phyloP scores from a whole-genome alignment of 805 yeast genomes.

The Saccharomyces paradoxus region DNA sequence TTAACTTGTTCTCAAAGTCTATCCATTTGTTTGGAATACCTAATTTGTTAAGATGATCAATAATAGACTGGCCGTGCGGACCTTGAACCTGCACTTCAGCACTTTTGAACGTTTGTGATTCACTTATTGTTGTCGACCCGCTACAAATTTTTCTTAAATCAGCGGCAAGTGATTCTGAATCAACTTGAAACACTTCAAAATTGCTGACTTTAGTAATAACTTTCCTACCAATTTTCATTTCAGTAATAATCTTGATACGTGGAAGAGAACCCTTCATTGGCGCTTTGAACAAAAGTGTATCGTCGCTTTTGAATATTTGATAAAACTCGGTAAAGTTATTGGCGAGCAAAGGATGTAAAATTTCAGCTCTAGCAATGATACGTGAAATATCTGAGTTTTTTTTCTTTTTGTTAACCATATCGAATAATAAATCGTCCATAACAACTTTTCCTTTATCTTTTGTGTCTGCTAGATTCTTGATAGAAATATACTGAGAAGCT shows the following conservation, averaged over 20 bases:
- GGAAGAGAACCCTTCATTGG: conserved; percentile 64
- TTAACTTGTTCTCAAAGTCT: conserved; percentile 52
- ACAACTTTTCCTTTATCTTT: conserved; percentile 46
- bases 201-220: conserved; percentile 65
- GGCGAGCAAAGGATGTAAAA: conserved; percentile 36
- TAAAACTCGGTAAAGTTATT: conserved; percentile 44
- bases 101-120: conserved; percentile 39
- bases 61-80: conserved; percentile 60
- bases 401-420: conserved; percentile 27
- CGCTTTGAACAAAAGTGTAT: conserved; percentile 36
- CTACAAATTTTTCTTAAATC: conserved; percentile 74
- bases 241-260: conserved; percentile 55
- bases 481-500: conserved; percentile 48
- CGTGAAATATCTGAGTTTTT: conserved; percentile 30
- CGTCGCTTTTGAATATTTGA: conserved; percentile 34
- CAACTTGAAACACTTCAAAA: conserved; percentile 59
- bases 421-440: conserved; percentile 47
- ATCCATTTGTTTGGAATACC: conserved; percentile 67
- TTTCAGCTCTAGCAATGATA: conserved; percentile 36
- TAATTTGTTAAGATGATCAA: conserved; percentile 47
- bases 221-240: conserved; percentile 75
- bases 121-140: conserved; percentile 74
- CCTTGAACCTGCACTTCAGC: conserved; percentile 85
- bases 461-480: conserved; percentile 42
- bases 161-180: conserved; percentile 55